Evolutionary conservation across 2,329 filamentous ascomycete species (phyloP).

Genomic region (Lizonia empirigonia): DNA sequence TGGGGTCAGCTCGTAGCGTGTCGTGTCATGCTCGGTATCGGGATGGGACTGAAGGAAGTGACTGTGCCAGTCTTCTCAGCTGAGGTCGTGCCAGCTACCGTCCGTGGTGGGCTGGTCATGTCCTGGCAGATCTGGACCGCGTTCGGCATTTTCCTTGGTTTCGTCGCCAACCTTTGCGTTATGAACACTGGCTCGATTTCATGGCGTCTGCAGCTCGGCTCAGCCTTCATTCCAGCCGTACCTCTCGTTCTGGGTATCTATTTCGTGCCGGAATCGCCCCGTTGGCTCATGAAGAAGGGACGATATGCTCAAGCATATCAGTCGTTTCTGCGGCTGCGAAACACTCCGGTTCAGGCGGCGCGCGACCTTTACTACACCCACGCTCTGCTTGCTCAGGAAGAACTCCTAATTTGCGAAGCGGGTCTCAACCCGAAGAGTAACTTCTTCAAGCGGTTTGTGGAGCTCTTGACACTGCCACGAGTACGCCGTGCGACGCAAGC

Average conservation of each 20-base stretch:
- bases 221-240: conserved; percentile 48
- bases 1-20: conserved; percentile 50
- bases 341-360: conserved; percentile 50
- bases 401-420: conserved; percentile 40
- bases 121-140: conserved; percentile 53
- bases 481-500: conserved; percentile 75
- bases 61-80: conserved; percentile 55
- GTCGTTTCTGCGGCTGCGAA: conserved; percentile 48
- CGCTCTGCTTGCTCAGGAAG: conserved; percentile 45
- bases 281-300: conserved; percentile 48
- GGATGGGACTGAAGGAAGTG: conserved; percentile 54
- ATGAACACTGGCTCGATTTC: conserved; percentile 43
- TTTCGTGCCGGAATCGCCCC: conserved; percentile 49
- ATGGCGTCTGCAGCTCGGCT: conserved; percentile 50
- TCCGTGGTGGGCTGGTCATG: conserved; percentile 57
- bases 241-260: conserved; percentile 48
- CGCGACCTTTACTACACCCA: conserved; percentile 53
- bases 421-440: conserved; percentile 44
- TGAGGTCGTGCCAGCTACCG: conserved; percentile 55
- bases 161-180: conserved; percentile 50
- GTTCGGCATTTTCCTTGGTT: conserved; percentile 55
- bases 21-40: conserved; percentile 47
- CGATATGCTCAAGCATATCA: conserved; percentile 47
- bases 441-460: conserved; percentile 52
- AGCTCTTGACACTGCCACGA: conserved; percentile 71